Evolutionary conservation across 495 filamentous ascomycete genomes (phyloP), one percentile per base, ranked within the genome.

Genomic region (Patellaria atrata): DNA sequence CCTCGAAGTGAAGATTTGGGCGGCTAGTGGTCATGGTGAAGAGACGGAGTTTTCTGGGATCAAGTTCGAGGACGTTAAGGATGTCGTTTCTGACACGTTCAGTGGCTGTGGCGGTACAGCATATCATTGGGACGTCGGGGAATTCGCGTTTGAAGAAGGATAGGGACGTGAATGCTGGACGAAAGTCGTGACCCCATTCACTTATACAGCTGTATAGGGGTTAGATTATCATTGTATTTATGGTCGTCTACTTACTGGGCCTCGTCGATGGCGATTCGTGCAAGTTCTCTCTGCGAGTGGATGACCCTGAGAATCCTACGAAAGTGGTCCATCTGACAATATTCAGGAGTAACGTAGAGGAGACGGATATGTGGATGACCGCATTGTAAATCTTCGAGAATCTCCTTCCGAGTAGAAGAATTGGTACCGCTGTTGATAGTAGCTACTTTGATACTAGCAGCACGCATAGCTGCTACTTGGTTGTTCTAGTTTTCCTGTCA

Each of bases 111-210:
- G 87, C 87, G 0, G 87, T 96, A 12, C 92, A 65, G 30, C 82
- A 87, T 43, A 85, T 92, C 20, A 94, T 76, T 15, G 87, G 84
- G 0, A 94, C 81, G 18, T 76, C 63, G 0, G 85, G 85, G 39
- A 82, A 79, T 14, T 72, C 72, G 18, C 68, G 62, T 40, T 79
- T 82, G 61, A 96, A 92, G 73, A 80, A 93, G 5, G 73, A 74
- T n/a, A 96, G 68, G 16, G 77, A 67, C 45, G 83, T 82, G 57
- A 93, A 94, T 21, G 83, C 77, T 12, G 79, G 79, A n/a, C 87
- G 79, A 49, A 96, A 96, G 54, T 96, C 87, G 53, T 96, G 86
- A 12, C 87, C 87, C 87, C 87, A 96, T 74, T 96, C 86, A 7
- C 79, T 86, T 43, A 96, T 93, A 53, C 87, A 94, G 53, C n/a